Evolutionary conservation across 306 rosid genomes (phyloP), one percentile per base, ranked within the genome.

Genomic region (Fragaria iinumae): DNA sequence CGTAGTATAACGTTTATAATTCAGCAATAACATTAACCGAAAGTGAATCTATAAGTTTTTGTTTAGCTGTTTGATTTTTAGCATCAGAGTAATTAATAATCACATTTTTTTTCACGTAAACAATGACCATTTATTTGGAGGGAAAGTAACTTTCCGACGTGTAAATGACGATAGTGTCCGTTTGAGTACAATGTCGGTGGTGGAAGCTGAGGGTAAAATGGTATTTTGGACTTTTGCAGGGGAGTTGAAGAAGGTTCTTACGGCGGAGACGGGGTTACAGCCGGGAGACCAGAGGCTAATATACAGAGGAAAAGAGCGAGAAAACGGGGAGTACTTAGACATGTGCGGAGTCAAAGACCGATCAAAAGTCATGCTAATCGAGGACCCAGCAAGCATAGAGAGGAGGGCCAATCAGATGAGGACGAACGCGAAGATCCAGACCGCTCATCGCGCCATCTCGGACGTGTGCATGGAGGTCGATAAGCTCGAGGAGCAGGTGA

Each of bases 321-420:
- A 88, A 45, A 87, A 89, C 48, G 87, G 85, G 11, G 90, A 88
- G 74, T 93, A 83, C 52, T 78, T 91, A 67, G 98, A 93, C 72
- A 76, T 45, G 74, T 89, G 91, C 23, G 92, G 98, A 14, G 88
- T 93, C 11, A 93, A 91, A 79, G 93, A 91, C 73, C 39, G 90
- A 23, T 91, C 98, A 11, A 93, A 93, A 70, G 23, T 93, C 75
- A 68, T 78, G 21, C 73, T 93, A 1, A 68, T 85, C 13, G 88
- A 93, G 71, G 98, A 93, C 69, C 91, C 93, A 9, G 83, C 90
- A 2, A 89, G 98, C 84, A 88, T 88, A 14, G 96, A 88, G 70
- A 83, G 87, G 16, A 77, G 93, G 23, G 73, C 73, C 77, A 68
- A 82, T 13, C 84, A 86, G 88, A 91, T 82, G 86, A 80, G 85